A percentile compares a stretch with the other conserved stretches of the same genome.
phyloP scores from a whole-genome alignment of 2,329 filamentous ascomycete species.

The Alternaria conjuncta region DNA sequence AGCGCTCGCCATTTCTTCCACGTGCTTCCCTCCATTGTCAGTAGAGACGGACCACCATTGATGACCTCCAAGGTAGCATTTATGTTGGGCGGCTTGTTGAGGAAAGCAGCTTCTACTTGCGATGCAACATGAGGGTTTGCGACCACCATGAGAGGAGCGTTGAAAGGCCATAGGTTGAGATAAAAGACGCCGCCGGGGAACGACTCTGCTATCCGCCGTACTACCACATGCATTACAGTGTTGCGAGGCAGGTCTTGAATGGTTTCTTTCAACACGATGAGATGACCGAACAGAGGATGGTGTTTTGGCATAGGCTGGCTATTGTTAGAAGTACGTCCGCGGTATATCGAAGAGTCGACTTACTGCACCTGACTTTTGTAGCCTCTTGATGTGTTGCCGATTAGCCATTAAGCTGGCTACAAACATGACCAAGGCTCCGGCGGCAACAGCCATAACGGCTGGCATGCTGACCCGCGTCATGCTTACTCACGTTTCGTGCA shows the following conservation, averaged over 20 bases:
- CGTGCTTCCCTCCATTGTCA: slow-evolving; percentile 19
- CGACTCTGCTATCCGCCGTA: slow-evolving; percentile 32
- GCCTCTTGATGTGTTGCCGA: slow-evolving; percentile 5
- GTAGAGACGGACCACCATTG: slow-evolving; percentile 10
- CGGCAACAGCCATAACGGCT: slow-evolving; percentile 2
- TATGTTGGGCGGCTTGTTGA: slow-evolving; percentile 26
- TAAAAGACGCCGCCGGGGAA: slow-evolving; percentile 20
- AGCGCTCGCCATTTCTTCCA: slow-evolving; percentile 39
- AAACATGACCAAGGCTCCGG: slow-evolving; percentile 4
- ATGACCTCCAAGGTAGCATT: slow-evolving; percentile 15
- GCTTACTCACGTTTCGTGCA: background rate
- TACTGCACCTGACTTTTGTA: slow-evolving; percentile 5
- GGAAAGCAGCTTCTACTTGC: slow-evolving; percentile 12
- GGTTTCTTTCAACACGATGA: slow-evolving; percentile 13
- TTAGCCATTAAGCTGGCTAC: slow-evolving; percentile 4
- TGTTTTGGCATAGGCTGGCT: slow-evolving; percentile 20
- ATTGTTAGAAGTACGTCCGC: background rate
- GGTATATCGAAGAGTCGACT: background rate
- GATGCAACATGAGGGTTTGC: slow-evolving; percentile 11
- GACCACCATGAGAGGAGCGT: slow-evolving; percentile 11
- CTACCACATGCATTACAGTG: slow-evolving; percentile 9
- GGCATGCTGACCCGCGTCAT: slow-evolving; percentile 8
- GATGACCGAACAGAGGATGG: slow-evolving; percentile 19
- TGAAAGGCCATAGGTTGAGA: slow-evolving; percentile 28
- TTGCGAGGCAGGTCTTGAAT: slow-evolving; percentile 11